These are phyloP conservation scores for Globisporangium nodosum DNA, from an alignment of 352 stramenopile species.

Conservation along the genomic window DNA sequence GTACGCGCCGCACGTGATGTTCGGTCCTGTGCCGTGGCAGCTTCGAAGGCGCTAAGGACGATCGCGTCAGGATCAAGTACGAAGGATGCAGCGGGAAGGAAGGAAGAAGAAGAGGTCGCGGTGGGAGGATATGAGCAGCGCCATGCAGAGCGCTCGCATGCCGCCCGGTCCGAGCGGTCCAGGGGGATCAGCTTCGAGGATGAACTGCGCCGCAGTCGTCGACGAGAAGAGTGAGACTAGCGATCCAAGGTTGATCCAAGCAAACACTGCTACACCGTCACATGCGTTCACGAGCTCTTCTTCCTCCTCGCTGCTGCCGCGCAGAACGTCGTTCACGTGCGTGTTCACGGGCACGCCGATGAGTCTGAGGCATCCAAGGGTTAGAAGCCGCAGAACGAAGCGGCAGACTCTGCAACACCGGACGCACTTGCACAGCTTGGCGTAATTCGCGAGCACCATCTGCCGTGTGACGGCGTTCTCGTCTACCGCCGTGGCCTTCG, in stretches of 20 bases:
- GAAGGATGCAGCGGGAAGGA: slow-evolving; percentile 3
- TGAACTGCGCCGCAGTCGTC: slow-evolving; percentile 30
- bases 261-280: neutral
- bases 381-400: neutral
- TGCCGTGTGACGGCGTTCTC: slow-evolving; percentile 62
- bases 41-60: slow-evolving; percentile 22
- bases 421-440: slow-evolving; percentile 69
- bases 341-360: slow-evolving; percentile 64
- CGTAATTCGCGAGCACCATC: slow-evolving; percentile 61
- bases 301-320: slow-evolving; percentile 56
- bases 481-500: slow-evolving; percentile 45
- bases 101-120: slow-evolving; percentile 12
- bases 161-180: slow-evolving; percentile 53
- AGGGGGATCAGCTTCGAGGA: slow-evolving; percentile 68
- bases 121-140: slow-evolving; percentile 75
- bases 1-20: slow-evolving; percentile 61
- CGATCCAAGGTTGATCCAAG: neutral
- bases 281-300: slow-evolving; percentile 63
- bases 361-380: slow-evolving; percentile 22
- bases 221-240: neutral
- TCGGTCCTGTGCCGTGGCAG: slow-evolving; percentile 51
- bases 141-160: slow-evolving; percentile 58
- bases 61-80: neutral
- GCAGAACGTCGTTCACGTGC: slow-evolving; percentile 65
- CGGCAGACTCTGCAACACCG: neutral